A percentile compares a stretch with the other conserved stretches of the same genome.
These are phyloP conservation scores for Lentinula sp. DNA, from an alignment of 768 basidiomycete species.

Conservation along the genomic window DNA sequence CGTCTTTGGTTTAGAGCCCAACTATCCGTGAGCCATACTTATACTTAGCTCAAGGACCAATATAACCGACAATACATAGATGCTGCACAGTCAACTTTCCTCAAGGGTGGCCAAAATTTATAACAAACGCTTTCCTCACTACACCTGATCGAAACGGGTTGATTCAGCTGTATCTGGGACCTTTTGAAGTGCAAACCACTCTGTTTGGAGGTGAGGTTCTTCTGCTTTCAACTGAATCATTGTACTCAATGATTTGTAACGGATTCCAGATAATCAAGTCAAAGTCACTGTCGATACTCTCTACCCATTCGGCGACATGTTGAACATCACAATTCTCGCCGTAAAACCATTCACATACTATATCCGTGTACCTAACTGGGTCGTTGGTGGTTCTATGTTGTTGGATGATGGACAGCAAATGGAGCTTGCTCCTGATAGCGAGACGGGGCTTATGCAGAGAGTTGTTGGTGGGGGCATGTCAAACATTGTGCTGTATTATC, in stretches of 20 bases:
- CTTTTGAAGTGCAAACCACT: conserved; percentile 34
- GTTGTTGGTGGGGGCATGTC: conserved; percentile 34
- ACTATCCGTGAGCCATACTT: conserved; percentile 34
- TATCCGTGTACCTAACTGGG: conserved; percentile 48
- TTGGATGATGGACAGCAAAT: conserved; percentile 25
- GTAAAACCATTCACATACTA: conserved; percentile 36
- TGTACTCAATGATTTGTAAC: not conserved
- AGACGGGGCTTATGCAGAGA: conserved; percentile 40
- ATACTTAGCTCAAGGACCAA: too few species aligned
- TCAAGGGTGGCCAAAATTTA: conserved; percentile 51
- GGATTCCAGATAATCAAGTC: conserved; percentile 30
- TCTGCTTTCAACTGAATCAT: not conserved
- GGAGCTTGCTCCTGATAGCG: conserved; percentile 25
- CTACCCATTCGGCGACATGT: conserved; percentile 46
- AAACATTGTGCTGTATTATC: conserved; percentile 36
- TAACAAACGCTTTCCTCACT: conserved; percentile 44
- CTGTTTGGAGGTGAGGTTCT: conserved; percentile 26
- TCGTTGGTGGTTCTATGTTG: conserved; percentile 37
- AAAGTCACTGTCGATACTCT: conserved; percentile 38
- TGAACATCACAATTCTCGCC: conserved; percentile 38
- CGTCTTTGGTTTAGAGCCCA: conserved; percentile 45
- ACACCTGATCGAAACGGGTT: conserved; percentile 36
- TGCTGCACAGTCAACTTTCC: conserved; percentile 51
- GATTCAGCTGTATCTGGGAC: conserved; percentile 43
- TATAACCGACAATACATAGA: conserved; percentile 12